A percentile compares a stretch with the other conserved stretches of the same genome.
These are phyloP conservation scores for Syzygium malaccense DNA, from an alignment of 441 rosid species.

Conservation along the genomic window DNA sequence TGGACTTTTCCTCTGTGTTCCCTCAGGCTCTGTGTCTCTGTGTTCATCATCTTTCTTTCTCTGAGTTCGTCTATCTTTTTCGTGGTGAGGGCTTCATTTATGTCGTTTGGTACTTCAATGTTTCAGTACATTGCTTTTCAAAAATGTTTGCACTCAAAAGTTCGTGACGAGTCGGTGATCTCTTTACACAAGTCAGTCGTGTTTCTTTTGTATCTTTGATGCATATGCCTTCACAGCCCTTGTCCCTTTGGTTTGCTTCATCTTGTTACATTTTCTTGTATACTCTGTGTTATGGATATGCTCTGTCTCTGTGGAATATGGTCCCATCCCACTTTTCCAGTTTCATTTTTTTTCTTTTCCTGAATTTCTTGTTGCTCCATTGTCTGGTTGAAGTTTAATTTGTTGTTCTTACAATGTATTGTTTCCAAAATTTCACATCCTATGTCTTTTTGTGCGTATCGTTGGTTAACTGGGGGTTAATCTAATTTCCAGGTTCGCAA, in stretches of 20 bases:
- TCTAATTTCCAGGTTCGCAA: not conserved
- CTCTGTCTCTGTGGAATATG: not conserved
- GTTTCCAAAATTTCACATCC: not conserved
- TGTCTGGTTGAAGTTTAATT: not conserved
- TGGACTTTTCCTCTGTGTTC: slow-evolving; percentile 21
- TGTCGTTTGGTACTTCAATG: slow-evolving; percentile 16
- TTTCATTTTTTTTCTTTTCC: not conserved
- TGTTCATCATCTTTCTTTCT: slow-evolving; percentile 19
- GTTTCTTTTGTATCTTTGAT: not conserved
- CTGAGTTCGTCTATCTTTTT: slow-evolving; percentile 2
- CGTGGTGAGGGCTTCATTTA: slow-evolving; percentile 13
- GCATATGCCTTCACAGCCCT: not conserved
- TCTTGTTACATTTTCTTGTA: not conserved
- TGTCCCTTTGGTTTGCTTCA: not conserved
- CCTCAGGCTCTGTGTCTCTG: not conserved
- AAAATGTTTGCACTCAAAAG: slow-evolving; percentile 20
- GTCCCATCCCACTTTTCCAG: not conserved
- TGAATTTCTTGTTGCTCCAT: not conserved
- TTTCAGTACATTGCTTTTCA: slow-evolving; percentile 21
- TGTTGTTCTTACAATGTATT: not conserved
- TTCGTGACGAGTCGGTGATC: not conserved
- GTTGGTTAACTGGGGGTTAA: not conserved
- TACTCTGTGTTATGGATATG: not conserved
- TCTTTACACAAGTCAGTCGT: not conserved
- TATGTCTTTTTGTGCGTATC: not conserved